A percentile compares a stretch with the other conserved stretches of the same genome.
Conservation (phyloP, 108 stramenopile species). For the Phaeodactylum tricornutum region DNA sequence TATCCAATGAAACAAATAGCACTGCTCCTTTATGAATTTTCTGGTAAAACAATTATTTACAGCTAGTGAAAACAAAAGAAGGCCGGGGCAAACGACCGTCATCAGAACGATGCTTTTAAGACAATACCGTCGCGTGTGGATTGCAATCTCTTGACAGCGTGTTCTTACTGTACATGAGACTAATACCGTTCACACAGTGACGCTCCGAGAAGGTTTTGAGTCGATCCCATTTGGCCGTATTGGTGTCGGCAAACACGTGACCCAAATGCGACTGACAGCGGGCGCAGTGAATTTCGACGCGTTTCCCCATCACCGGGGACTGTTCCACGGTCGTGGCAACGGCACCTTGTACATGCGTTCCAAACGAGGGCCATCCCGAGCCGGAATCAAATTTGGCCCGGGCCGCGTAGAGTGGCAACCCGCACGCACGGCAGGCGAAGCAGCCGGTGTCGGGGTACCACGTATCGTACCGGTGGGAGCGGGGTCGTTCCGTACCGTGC, state of each 20-base stretch:
- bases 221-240: too few relatives aligned
- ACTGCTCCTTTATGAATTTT: too few relatives aligned
- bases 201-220: too few relatives aligned
- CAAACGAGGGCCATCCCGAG: background rate
- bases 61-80: too few relatives aligned
- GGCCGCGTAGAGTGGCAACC: background rate
- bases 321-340: background rate
- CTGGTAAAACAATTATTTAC: too few relatives aligned
- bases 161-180: too few relatives aligned
- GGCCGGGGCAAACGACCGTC: too few relatives aligned
- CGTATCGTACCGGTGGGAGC: background rate
- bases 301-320: background rate
- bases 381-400: background rate
- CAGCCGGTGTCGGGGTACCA: background rate
- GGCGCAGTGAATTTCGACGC: background rate
- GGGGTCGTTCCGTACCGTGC: background rate
- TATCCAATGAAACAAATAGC: too few relatives aligned
- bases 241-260: background rate
- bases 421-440: slow-evolving; percentile 3
- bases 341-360: background rate
- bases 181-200: too few relatives aligned
- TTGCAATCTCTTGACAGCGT: too few relatives aligned
- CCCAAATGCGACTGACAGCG: background rate
- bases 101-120: too few relatives aligned
- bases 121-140: too few relatives aligned